phyloP scores from a whole-genome alignment of 306 rosid species.

The Corylus heterophylla region DNA sequence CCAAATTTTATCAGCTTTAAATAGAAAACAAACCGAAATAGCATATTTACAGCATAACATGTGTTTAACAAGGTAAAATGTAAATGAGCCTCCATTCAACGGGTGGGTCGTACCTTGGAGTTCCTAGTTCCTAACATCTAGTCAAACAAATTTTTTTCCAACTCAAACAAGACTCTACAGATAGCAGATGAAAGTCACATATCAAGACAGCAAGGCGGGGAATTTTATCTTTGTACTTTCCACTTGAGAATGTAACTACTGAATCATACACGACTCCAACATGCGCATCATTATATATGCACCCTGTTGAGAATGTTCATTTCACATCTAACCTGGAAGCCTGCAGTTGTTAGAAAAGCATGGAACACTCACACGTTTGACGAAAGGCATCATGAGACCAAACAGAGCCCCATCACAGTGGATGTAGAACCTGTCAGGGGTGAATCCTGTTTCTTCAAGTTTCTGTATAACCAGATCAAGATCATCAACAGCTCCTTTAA shows the following conservation, averaged over 20 bases:
- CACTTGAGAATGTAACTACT: neutral
- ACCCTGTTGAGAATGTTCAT: neutral
- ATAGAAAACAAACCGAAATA: too few relatives aligned
- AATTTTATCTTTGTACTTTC: neutral
- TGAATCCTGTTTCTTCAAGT: constrained; percentile 57
- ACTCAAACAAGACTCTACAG: constrained; percentile 13
- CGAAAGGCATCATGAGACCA: constrained; percentile 73
- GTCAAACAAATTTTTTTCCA: constrained; percentile 6
- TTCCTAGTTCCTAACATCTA: neutral
- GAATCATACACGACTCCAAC: neutral
- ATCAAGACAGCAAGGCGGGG: constrained; percentile 6
- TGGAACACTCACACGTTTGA: constrained; percentile 44
- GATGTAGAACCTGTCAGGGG: constrained; percentile 50
- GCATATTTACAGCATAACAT: too few relatives aligned
- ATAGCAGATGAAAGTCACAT: constrained; percentile 4
- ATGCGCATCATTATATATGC: neutral
- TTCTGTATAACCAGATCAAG: constrained; percentile 55
- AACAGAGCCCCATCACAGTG: constrained; percentile 61
- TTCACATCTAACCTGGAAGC: neutral
- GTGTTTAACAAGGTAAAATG: too few relatives aligned
- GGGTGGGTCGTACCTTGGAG: constrained; percentile 15
- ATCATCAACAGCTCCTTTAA: constrained; percentile 66
- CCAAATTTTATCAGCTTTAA: too few relatives aligned
- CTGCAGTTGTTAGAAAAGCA: neutral
- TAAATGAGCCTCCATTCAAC: constrained; percentile 5